Base-by-base conservation (phyloP, 1,284 basidiomycete genomes). In the Cryptococcus floricola region DNA sequence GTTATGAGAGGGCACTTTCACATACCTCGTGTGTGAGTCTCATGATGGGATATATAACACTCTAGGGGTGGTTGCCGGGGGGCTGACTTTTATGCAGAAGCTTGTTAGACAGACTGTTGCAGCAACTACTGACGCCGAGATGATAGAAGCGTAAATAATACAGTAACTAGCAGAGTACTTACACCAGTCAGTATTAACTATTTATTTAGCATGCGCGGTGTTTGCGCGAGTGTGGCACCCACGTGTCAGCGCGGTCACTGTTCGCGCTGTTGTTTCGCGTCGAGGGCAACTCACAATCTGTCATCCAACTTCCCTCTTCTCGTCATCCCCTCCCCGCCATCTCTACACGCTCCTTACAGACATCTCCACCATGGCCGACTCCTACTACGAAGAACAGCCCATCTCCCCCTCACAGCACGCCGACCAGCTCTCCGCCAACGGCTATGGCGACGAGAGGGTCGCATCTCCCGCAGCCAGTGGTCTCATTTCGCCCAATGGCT, bases 21-120 rank as follows among this genome's bases (percentile, higher is more conserved):
- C 75, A 60, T 53, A 78, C 77, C 61, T 78, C 77, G 34, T 76
- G 77, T 52, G 77, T 78, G 44, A 78, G 66, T 60, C 76, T 71
- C 75, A 78, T 77, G 51, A 39, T 60, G 48, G 19, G 28, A 10
- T 42, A 42, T 16, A n/a, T 10, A 42, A 8, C 31, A 34, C 31
- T 34, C 31, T 34, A 10, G 7, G 6, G 31, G 10, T 34, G 5
- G 31, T 34, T 34, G 31, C 31, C 31, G 31, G 10, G 31, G 5
- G 31, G 7, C 10, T 6, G 31, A 8, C 10, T 42, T 42, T 16
- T 42, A 42, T 42, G 16, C 8, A n/a, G 16, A 23, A n/a, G 16
- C 41, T 42, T 42, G 7, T 19, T 2, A 2, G 19, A 42, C 41
- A n/a, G 16, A 42, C 19, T 23, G 41, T 42, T 42, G 7, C 10